Evolutionary conservation across 768 basidiomycete species (phyloP), one percentile per base, ranked within the genome.

Genomic region (Dentipellis fragilis): DNA sequence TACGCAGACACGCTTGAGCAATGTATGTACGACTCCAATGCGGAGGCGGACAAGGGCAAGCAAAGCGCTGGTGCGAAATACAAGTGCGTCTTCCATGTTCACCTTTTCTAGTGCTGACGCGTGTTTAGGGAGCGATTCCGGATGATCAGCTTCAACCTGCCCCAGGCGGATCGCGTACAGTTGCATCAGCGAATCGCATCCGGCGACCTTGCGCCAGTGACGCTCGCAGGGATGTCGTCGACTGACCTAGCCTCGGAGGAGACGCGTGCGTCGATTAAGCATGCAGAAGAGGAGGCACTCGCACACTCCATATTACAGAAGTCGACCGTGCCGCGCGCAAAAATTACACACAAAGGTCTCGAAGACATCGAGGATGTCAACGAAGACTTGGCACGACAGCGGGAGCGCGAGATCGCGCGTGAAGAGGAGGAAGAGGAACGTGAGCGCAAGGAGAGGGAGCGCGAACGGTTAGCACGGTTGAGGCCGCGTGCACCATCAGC

Each of bases 341-440:
- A 93, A 69, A 87, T 92, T 58, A 95, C 92, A 23, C 92, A 93
- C 75, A 95, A 95, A 71, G 92, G 92, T 52, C 71, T 93, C 59
- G 85, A 93, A 74, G 86, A 91, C 64, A 91, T 95, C 64, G 92
- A 95, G 68, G 84, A 84, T 67, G 70, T 85, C 54, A 80, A 81
- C 62, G 85, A 82, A 12, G 60, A 61, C 52, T 55, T 54, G 39
- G 58, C 54, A 55, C 68, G 56, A 35, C 59, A 53, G 42, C 62
- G 59, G 39, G 69, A 73, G 47, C 70, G 76, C 19, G 87, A 88
- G 63, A 73, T 75, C 48, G 79, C 83, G 62, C 75, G 75, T 51
- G 80, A 81, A 63, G 77, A 74, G 23, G 82, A 85, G 66, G 82
- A 84, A 58, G 83, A 85, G 45, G 69, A 71, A 51, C 68, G 71